Evolutionary conservation across 2,329 filamentous ascomycete species (phyloP).

Genomic region (Aspergillus ochraceoroseus): DNA sequence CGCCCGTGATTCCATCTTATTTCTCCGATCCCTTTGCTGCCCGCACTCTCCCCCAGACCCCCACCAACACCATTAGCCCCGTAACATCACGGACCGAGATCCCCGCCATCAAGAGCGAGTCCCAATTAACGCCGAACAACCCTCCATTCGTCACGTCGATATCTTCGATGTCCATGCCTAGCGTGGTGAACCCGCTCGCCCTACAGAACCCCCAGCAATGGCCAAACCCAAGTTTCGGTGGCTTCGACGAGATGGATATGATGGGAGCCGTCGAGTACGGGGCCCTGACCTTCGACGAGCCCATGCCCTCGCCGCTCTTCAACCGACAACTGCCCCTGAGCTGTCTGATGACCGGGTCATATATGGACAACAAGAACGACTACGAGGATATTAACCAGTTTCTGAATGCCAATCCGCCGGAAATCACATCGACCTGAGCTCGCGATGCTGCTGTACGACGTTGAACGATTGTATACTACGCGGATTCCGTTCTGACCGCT

Average conservation of each 20-base stretch:
- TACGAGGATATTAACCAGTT: conserved; percentile 42
- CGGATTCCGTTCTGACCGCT: no score
- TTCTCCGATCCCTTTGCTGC: conserved; percentile 30
- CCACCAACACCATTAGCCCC: conserved; percentile 41
- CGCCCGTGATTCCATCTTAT: conserved; percentile 32
- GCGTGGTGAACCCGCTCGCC: conserved; percentile 37
- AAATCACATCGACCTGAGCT: conserved; percentile 36
- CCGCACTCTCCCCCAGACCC: conserved; percentile 39
- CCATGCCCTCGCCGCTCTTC: conserved; percentile 35
- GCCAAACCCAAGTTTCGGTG: conserved; percentile 27
- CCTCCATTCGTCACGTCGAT: conserved; percentile 24
- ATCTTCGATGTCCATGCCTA: conserved; percentile 31
- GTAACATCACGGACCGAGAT: conserved; percentile 26
- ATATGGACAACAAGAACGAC: conserved; percentile 31
- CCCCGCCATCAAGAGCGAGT: conserved; percentile 28
- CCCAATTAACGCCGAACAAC: conserved; percentile 21
- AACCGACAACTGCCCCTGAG: conserved; percentile 34
- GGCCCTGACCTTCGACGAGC: conserved; percentile 33
- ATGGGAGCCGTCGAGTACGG: conserved; percentile 25
- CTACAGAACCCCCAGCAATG: conserved; percentile 32
- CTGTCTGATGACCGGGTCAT: conserved; percentile 30
- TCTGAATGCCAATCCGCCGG: conserved; percentile 37
- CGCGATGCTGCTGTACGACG: conserved; percentile 10
- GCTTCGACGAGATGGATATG: conserved; percentile 16
- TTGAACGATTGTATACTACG: conserved; percentile 34